A percentile compares a stretch with the other conserved stretches of the same genome.
Evolutionary conservation across 805 yeast species (phyloP).

Genomic region (Cyberlindnera meyerae): DNA sequence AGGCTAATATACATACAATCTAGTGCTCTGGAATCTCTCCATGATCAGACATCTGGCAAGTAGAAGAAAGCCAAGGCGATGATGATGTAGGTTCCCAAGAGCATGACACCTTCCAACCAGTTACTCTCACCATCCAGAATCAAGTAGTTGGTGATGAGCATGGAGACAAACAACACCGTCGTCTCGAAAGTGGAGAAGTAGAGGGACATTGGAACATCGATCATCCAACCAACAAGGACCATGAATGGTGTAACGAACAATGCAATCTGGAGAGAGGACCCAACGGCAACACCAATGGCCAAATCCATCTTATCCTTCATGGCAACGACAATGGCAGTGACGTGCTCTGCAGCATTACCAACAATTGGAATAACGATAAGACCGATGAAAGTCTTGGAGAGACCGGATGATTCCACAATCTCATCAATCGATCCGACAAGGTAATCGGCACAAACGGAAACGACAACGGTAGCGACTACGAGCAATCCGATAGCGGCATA

Average conservation of each 20-base stretch:
- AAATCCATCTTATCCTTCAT: slow-evolving; percentile 95
- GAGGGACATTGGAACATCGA: slow-evolving; percentile 88
- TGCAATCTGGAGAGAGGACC: slow-evolving; percentile 93
- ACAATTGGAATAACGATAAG: slow-evolving; percentile 91
- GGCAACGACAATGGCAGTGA: slow-evolving; percentile 92
- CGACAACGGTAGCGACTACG: slow-evolving; percentile 64
- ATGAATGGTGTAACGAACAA: slow-evolving; percentile 92
- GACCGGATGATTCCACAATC: slow-evolving; percentile 75
- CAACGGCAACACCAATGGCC: slow-evolving; percentile 95
- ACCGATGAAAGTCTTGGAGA: slow-evolving; percentile 94
- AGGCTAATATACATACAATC: too few species aligned
- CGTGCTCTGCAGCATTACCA: slow-evolving; percentile 98
- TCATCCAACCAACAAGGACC: slow-evolving; percentile 90
- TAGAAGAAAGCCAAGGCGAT: slow-evolving; percentile 87
- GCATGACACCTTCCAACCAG: slow-evolving; percentile 96
- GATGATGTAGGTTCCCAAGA: slow-evolving; percentile 78
- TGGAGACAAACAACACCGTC: slow-evolving; percentile 83
- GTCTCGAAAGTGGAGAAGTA: slow-evolving; percentile 93
- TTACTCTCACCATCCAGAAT: slow-evolving; percentile 92
- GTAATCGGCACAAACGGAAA: slow-evolving; percentile 88
- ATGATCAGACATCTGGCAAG: slow-evolving; percentile 57
- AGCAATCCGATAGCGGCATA: slow-evolving; percentile 50
- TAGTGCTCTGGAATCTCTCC: too few species aligned
- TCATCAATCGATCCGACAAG: slow-evolving; percentile 91
- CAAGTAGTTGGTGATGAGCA: slow-evolving; percentile 80